These are phyloP conservation scores for Candida maris DNA, from an alignment of 805 yeast species.

Conservation along the genomic window DNA sequence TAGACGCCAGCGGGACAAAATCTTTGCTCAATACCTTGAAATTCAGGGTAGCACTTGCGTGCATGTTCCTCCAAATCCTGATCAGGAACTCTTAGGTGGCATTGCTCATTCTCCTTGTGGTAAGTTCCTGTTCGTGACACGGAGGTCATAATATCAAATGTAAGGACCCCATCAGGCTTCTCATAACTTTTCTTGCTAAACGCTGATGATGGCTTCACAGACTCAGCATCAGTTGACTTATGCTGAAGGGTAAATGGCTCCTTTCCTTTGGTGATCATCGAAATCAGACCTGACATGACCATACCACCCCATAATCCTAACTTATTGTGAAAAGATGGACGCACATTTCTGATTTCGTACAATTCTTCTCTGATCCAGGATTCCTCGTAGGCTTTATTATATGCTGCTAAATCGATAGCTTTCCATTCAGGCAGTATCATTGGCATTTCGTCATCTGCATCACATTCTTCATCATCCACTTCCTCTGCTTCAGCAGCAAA, in stretches of 20 bases:
- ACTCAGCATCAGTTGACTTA: conserved; percentile 63
- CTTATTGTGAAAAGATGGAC: conserved; percentile 83
- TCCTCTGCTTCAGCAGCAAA: conserved; percentile 34
- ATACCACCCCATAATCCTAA: conserved; percentile 82
- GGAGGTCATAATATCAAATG: conserved; percentile 91
- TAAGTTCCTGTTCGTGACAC: conserved; percentile 95
- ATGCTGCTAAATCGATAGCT: conserved; percentile 50
- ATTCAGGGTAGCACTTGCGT: conserved; percentile 63
- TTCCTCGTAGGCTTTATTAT: conserved; percentile 59
- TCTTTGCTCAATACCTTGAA: conserved; percentile 81
- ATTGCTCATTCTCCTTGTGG: conserved; percentile 91
- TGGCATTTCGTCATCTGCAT: conserved; percentile 34
- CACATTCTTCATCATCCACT: conserved; percentile 38
- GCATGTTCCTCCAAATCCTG: conserved; percentile 69
- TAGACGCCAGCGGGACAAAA: conserved; percentile 99
- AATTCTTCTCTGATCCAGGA: conserved; percentile 90
- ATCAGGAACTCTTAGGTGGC: conserved; percentile 71
- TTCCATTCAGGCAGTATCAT: conserved; percentile 34
- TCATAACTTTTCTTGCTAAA: conserved; percentile 80
- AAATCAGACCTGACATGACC: conserved; percentile 76
- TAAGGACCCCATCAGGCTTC: conserved; percentile 89
- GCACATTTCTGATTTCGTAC: conserved; percentile 77
- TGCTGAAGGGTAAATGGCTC: conserved; percentile 85
- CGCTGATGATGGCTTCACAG: conserved; percentile 64
- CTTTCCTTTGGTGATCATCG: conserved; percentile 71